phyloP scores from a whole-genome alignment of 2,329 filamentous ascomycete genomes.

The Corinectria fuckeliana region DNA sequence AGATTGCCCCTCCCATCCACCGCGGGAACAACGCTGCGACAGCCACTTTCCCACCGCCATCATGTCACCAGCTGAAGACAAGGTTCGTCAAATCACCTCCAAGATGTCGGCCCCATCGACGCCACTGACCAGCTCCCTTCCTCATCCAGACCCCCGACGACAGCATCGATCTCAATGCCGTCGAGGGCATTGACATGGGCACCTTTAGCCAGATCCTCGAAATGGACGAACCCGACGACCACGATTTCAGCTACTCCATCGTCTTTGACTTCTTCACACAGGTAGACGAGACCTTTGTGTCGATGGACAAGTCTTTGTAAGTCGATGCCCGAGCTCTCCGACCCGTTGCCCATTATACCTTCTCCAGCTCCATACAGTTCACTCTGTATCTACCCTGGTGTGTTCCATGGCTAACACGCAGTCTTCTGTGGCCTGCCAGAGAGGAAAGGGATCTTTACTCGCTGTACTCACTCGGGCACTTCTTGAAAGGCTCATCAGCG shows the following conservation, averaged over 20 bases:
- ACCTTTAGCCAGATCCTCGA: constrained; percentile 97
- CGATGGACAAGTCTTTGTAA: constrained; percentile 87
- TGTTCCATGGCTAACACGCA: constrained; percentile 6
- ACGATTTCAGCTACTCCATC: constrained; percentile 87
- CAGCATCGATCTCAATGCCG: constrained; percentile 64
- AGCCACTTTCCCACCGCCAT: constrained; percentile 18
- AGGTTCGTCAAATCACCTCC: constrained; percentile 35
- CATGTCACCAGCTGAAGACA: constrained; percentile 44
- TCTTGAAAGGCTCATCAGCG: constrained; percentile 95
- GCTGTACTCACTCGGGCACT: constrained; percentile 88
- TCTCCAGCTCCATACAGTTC: not conserved
- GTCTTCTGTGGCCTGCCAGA: constrained; percentile 51
- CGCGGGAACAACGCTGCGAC: constrained; percentile 21
- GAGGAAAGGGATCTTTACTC: constrained; percentile 70
- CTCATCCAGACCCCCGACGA: constrained; percentile 48
- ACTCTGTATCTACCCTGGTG: not conserved
- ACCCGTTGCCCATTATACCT: not conserved
- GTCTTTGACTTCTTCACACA: constrained; percentile 94
- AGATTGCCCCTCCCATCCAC: constrained; percentile 13
- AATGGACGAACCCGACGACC: constrained; percentile 91
- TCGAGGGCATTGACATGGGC: constrained; percentile 75
- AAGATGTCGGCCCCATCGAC: not conserved
- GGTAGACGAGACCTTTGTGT: constrained; percentile 81
- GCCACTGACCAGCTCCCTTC: constrained; percentile 18
- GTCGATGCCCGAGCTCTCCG: constrained; percentile 43